Evolutionary conservation across 805 yeast species (phyloP).

Genomic region (Saccharomyces eubayanus): DNA sequence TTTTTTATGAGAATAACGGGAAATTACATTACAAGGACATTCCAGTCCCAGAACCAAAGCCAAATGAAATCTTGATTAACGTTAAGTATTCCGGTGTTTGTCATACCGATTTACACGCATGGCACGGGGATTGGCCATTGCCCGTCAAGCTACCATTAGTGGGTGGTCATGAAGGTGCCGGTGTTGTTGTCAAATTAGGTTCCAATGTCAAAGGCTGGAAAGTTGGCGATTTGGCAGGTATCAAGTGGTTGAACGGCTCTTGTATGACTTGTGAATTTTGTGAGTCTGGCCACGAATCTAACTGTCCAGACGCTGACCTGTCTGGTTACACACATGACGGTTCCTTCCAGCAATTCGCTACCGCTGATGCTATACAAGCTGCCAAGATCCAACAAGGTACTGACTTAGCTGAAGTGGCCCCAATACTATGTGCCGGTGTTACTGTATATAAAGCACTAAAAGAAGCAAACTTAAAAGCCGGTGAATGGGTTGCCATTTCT

Average conservation of each 20-base stretch:
- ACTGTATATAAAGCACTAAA: conserved; percentile 55
- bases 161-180: conserved; percentile 66
- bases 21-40: conserved; percentile 42
- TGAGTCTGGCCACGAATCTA: conserved; percentile 44
- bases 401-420: conserved; percentile 64
- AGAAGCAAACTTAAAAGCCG: conserved; percentile 41
- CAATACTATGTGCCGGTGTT: conserved; percentile 55
- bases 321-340: conserved; percentile 57
- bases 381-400: conserved; percentile 67
- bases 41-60: conserved; percentile 49
- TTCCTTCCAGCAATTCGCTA: conserved; percentile 81
- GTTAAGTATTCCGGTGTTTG: conserved; percentile 60
- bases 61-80: conserved; percentile 49
- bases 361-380: conserved; percentile 80
- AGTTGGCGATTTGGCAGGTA: conserved; percentile 54
- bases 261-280: conserved; percentile 54
- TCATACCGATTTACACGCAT: conserved; percentile 59
- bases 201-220: conserved; percentile 47
- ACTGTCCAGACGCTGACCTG: conserved; percentile 42
- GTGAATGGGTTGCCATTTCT: conserved; percentile 51
- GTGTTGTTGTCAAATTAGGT: conserved; percentile 53
- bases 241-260: conserved; percentile 59
- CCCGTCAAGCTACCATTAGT: conserved; percentile 49
- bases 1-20: conserved; percentile 45
- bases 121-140: conserved; percentile 64